Conservation (phyloP, 1,284 basidiomycete genomes). For the Ganoderma resinaceum region DNA sequence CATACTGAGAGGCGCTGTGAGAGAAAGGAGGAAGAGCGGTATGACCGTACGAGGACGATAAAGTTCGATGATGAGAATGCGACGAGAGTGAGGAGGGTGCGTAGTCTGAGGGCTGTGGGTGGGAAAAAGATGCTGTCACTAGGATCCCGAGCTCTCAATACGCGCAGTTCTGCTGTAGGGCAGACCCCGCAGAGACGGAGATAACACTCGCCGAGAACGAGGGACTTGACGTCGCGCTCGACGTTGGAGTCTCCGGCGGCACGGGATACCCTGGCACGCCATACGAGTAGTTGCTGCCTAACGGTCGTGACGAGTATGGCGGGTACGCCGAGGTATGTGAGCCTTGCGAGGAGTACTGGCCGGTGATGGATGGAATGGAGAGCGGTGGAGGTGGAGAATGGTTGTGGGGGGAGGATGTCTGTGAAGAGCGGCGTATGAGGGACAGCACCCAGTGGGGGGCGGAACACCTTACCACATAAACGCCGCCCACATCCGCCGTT, state of each 20-base stretch:
- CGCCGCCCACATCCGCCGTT: conserved; percentile 57
- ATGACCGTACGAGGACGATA: conserved; percentile 33
- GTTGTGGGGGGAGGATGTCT: conserved; percentile 17
- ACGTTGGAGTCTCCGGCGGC: conserved; percentile 70
- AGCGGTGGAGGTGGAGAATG: conserved; percentile 64
- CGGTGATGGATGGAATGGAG: conserved; percentile 55
- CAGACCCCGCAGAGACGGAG: conserved; percentile 44
- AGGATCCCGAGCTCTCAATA: conserved; percentile 51
- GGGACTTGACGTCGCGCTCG: conserved; percentile 75
- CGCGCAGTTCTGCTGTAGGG: conserved; percentile 37
- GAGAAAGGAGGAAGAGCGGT: conserved; percentile 35
- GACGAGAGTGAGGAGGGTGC: conserved; percentile 33
- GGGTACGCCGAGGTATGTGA: conserved; percentile 4
- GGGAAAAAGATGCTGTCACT: conserved; percentile 50
- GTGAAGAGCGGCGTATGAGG: conserved; percentile 7
- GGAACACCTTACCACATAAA: conserved; percentile 58
- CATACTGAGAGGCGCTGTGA: conserved; percentile 41
- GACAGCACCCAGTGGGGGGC: background rate
- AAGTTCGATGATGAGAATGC: conserved; percentile 30
- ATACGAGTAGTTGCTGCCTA: conserved; percentile 51
- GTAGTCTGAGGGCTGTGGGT: conserved; percentile 66
- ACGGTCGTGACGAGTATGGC: conserved; percentile 21
- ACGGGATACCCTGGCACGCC: conserved; percentile 50
- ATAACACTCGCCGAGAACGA: conserved; percentile 81
- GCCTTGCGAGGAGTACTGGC: conserved; percentile 36